These are phyloP conservation scores for Uncinocarpus reesii DNA, from an alignment of 2,329 filamentous ascomycete species.

Conservation along the genomic window DNA sequence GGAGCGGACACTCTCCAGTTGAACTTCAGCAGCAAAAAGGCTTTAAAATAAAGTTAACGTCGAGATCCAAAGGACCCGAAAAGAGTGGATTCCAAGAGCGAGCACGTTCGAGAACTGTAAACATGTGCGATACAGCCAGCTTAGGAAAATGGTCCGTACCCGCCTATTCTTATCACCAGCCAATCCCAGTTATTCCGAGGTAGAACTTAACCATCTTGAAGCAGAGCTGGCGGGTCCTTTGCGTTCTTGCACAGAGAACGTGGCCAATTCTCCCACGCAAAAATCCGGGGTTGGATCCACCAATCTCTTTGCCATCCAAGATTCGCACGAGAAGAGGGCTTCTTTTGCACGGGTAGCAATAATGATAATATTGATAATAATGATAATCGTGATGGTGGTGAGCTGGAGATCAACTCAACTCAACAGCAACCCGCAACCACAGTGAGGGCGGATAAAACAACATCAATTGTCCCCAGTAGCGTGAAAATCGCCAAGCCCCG, in stretches of 20 bases:
- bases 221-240: background rate
- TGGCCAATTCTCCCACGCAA: background rate
- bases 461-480: background rate
- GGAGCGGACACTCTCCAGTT: background rate
- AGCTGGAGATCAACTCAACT: no score
- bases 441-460: no score
- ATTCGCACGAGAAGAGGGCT: background rate
- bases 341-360: background rate
- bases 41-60: background rate
- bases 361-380: no score
- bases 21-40: background rate
- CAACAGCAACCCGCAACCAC: no score
- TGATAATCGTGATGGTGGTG: no score
- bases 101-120: slow-evolving; percentile 2
- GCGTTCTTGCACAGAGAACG: background rate
- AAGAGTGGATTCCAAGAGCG: background rate
- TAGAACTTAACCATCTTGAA: background rate
- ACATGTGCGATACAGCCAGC: no score
- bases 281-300: background rate
- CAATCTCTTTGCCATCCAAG: background rate
- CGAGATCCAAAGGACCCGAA: background rate
- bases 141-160: background rate
- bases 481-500: background rate
- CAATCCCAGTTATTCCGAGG: background rate
- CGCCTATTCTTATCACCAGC: background rate